These are phyloP conservation scores for Neonectria faginata DNA, from an alignment of 2,329 filamentous ascomycete genomes.

Conservation along the genomic window DNA sequence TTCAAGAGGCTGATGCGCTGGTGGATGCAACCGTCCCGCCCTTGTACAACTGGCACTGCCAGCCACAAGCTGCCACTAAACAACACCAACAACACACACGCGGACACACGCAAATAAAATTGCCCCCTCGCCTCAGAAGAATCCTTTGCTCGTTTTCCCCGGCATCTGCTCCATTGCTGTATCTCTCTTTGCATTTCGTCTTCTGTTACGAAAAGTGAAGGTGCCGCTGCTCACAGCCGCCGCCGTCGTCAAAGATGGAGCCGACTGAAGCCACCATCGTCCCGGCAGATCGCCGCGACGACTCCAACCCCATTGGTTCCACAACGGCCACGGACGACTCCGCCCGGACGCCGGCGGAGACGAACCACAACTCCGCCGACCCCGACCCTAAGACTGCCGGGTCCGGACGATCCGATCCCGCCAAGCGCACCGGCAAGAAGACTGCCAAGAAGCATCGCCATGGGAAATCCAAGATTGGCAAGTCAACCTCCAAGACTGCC, in stretches of 20 bases:
- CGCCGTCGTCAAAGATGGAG: constrained; percentile 33
- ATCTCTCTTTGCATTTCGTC: not conserved
- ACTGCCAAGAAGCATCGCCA: constrained; percentile 30
- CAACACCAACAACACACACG: constrained; percentile 1
- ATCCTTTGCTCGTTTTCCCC: not conserved
- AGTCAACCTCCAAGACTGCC: constrained; percentile 18
- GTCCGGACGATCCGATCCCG: constrained; percentile 22
- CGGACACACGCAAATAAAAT: not conserved
- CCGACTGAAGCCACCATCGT: constrained; percentile 29
- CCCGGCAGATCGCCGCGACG: constrained; percentile 36
- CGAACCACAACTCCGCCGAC: constrained; percentile 29
- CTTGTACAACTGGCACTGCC: constrained; percentile 12
- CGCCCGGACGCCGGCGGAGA: constrained; percentile 30
- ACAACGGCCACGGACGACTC: constrained; percentile 32
- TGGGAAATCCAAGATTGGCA: constrained; percentile 31
- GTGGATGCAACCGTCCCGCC: constrained; percentile 22
- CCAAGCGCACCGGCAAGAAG: constrained; percentile 26
- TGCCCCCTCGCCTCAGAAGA: not conserved
- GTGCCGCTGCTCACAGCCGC: not conserved
- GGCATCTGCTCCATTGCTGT: not conserved
- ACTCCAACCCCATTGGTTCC: constrained; percentile 28
- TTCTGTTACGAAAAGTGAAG: not conserved
- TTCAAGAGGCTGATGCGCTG: constrained; percentile 7
- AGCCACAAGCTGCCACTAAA: not conserved
- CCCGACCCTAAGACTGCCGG: constrained; percentile 22